A percentile compares a stretch with the other conserved stretches of the same genome.
Evolutionary conservation across 1,284 basidiomycete genomes (phyloP).

Genomic region (Marasmius tenuissimus): DNA sequence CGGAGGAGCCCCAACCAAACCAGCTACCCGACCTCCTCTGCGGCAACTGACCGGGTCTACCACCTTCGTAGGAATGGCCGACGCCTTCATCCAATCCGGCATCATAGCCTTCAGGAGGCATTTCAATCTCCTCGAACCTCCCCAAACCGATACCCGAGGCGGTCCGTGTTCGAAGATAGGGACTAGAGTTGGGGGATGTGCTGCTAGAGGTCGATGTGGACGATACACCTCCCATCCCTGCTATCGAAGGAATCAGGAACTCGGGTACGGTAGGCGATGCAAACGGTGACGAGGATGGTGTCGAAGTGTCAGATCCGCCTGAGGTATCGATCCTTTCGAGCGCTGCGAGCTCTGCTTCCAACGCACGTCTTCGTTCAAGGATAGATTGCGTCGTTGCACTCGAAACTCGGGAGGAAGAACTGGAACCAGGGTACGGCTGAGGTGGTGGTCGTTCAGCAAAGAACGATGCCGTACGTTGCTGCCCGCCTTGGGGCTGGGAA

Average conservation of each 20-base stretch:
- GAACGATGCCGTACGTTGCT: not conserved
- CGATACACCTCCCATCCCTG: not conserved
- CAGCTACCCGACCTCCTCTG: constrained; percentile 3
- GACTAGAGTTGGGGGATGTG: not conserved
- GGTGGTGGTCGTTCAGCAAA: constrained; percentile 19
- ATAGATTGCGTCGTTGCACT: constrained; percentile 29
- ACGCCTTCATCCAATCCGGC: not conserved
- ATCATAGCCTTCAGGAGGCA: not conserved
- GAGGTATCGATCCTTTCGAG: constrained; percentile 26
- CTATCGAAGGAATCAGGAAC: not conserved
- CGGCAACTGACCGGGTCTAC: not conserved
- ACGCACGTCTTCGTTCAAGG: constrained; percentile 47
- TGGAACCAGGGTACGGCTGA: not conserved
- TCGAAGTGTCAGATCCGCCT: constrained; percentile 21
- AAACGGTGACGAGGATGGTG: constrained; percentile 24
- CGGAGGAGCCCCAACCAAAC: constrained; percentile 9
- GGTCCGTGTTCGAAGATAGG: constrained; percentile 10
- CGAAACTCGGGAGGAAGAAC: constrained; percentile 4
- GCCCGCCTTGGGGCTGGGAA: not conserved
- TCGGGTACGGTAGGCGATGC: constrained; percentile 1
- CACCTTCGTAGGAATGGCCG: constrained; percentile 3
- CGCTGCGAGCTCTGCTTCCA: constrained; percentile 58
- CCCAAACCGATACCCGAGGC: constrained; percentile 8
- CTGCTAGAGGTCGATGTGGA: constrained; percentile 2
- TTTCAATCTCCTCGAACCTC: constrained; percentile 13